Percentiles rank a stretch among this genome's conserved stretches.
Conservation (phyloP, 371 early-diverging fungal genomes). For the Actinomucor elegans region DNA sequence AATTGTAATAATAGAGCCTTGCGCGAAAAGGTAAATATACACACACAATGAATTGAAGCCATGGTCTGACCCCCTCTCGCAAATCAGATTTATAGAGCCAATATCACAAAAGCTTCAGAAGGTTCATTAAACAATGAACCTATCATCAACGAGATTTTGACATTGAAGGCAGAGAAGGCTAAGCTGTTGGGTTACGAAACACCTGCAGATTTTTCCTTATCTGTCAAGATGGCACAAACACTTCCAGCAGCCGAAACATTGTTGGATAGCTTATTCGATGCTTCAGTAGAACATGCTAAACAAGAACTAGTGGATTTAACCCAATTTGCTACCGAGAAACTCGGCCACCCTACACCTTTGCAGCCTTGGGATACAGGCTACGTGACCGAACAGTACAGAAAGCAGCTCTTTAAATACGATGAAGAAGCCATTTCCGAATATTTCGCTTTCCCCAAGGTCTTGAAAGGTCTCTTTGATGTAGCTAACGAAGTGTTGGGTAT, state of each 20-base stretch:
- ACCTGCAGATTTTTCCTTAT: constrained; percentile 60
- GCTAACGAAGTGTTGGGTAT: constrained; percentile 59
- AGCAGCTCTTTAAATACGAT: constrained; percentile 57
- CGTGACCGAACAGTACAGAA: constrained; percentile 61
- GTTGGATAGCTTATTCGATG: constrained; percentile 46
- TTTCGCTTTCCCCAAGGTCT: constrained; percentile 61
- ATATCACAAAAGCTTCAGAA: constrained; percentile 56
- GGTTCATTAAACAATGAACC: constrained; percentile 59
- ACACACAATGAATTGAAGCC: background rate
- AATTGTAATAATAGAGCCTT: constrained; percentile 59
- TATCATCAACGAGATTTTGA: constrained; percentile 62
- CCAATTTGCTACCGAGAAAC: constrained; percentile 42
- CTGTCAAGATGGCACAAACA: constrained; percentile 65
- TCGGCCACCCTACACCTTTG: constrained; percentile 46
- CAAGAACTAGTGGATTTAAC: constrained; percentile 49
- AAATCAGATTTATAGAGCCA: constrained; percentile 53
- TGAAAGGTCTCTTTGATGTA: constrained; percentile 60
- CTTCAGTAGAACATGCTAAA: constrained; percentile 51
- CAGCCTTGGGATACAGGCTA: constrained; percentile 62
- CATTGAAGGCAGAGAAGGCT: constrained; percentile 52
- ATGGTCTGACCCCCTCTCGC: too few relatives aligned
- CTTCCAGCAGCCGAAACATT: constrained; percentile 48
- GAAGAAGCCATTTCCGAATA: constrained; percentile 67
- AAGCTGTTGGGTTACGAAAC: constrained; percentile 52
- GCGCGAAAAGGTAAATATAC: constrained; percentile 49